Conservation (phyloP, 2,329 filamentous ascomycete species). For the Pseudocercospora musae region DNA sequence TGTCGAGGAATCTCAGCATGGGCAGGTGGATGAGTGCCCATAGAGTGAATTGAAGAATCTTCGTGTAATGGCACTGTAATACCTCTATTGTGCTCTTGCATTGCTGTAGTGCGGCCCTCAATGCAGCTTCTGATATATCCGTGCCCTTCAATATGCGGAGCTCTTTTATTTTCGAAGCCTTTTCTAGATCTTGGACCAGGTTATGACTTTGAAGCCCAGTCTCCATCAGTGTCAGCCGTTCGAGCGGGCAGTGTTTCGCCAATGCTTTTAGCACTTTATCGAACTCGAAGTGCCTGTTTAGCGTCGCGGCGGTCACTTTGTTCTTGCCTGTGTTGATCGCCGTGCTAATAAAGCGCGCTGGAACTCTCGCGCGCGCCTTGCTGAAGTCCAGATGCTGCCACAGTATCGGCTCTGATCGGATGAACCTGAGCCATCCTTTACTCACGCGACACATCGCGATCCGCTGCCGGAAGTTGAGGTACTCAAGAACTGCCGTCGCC, state of each 20-base stretch:
- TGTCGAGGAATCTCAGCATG: conserved; percentile 1
- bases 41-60: not conserved
- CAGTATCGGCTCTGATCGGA: conserved; percentile 46
- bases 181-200: conserved; percentile 17
- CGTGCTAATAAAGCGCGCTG: conserved; percentile 41
- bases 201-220: conserved; percentile 27
- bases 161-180: conserved; percentile 20
- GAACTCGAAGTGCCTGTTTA: conserved; percentile 39
- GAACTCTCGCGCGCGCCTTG: conserved; percentile 42
- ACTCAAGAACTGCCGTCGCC: conserved; percentile 49
- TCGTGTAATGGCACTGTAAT: conserved; percentile 3
- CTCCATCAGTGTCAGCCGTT: conserved; percentile 34
- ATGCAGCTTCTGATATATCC: conserved; percentile 14
- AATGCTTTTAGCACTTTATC: conserved; percentile 41
- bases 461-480: conserved; percentile 50
- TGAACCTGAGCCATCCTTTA: conserved; percentile 53
- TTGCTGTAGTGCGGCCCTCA: not conserved
- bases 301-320: conserved; percentile 35
- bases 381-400: conserved; percentile 56
- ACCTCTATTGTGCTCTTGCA: conserved; percentile 8
- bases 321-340: conserved; percentile 42
- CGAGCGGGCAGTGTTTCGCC: conserved; percentile 36
- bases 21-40: conserved; percentile 3
- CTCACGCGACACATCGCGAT: conserved; percentile 54
- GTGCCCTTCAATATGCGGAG: conserved; percentile 19